These are phyloP conservation scores for Penicillium olsonii DNA, from an alignment of 2,329 filamentous ascomycete genomes.

Conservation along the genomic window DNA sequence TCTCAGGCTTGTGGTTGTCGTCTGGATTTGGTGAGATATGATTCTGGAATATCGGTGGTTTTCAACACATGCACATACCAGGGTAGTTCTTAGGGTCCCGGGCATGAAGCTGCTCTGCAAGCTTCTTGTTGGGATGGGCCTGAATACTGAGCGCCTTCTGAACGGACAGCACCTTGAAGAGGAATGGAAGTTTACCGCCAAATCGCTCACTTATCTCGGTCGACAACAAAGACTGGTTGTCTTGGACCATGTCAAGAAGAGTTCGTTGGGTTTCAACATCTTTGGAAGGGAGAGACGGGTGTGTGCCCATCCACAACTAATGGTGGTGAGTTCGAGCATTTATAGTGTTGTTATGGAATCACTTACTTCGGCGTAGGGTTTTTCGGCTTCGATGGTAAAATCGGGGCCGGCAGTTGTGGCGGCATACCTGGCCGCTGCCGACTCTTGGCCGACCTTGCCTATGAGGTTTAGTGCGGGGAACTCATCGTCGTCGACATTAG, in stretches of 20 bases:
- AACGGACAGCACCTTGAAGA: slow-evolving; percentile 97
- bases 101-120: slow-evolving; percentile 83
- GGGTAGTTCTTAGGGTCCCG: slow-evolving; percentile 92
- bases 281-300: slow-evolving; percentile 92
- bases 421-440: slow-evolving; percentile 85
- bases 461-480: slow-evolving; percentile 32
- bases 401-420: slow-evolving; percentile 75
- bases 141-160: slow-evolving; percentile 96
- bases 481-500: slow-evolving; percentile 23
- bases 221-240: slow-evolving; percentile 82
- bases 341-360: neutral
- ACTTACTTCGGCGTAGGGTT: slow-evolving; percentile 86
- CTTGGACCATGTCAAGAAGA: slow-evolving; percentile 81
- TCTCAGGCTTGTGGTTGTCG: slow-evolving; percentile 99
- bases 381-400: slow-evolving; percentile 78
- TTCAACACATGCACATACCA: slow-evolving; percentile 36
- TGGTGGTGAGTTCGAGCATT: slow-evolving; percentile 9
- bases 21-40: slow-evolving; percentile 52
- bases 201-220: slow-evolving; percentile 72
- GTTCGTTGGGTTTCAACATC: slow-evolving; percentile 81
- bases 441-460: slow-evolving; percentile 85
- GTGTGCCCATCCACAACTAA: slow-evolving; percentile 98
- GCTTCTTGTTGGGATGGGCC: slow-evolving; percentile 92
- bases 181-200: slow-evolving; percentile 81
- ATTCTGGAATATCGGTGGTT: neutral